phyloP scores from a whole-genome alignment of 495 filamentous ascomycete genomes.

The Neurospora tetrasperma region DNA sequence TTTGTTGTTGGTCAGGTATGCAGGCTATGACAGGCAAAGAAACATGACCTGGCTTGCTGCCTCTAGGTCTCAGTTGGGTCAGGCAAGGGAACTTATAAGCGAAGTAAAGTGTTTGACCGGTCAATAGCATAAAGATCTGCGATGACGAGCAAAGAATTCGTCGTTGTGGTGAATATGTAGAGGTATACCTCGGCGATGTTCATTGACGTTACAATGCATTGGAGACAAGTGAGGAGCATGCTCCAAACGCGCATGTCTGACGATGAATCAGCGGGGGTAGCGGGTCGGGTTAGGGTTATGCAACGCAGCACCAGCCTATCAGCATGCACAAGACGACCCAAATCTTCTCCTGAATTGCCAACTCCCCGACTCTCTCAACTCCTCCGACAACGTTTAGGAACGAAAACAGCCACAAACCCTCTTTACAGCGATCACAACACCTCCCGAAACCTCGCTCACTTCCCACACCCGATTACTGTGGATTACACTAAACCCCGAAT shows the following conservation, averaged over 20 bases:
- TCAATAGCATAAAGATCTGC: neutral
- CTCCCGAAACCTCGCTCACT: neutral
- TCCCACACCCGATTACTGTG: neutral
- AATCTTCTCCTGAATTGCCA: neutral
- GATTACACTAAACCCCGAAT: neutral
- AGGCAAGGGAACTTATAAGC: neutral
- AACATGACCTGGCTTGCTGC: too few relatives aligned
- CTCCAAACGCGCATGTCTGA: neutral
- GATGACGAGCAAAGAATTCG: neutral
- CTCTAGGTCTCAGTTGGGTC: neutral
- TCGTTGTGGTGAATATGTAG: neutral
- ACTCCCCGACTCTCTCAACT: neutral
- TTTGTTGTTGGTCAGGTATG: neutral
- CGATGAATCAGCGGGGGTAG: neutral
- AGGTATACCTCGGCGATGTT: neutral
- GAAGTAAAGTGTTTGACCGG: neutral
- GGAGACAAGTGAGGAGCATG: neutral
- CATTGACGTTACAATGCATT: neutral
- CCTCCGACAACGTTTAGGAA: neutral
- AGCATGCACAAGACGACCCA: neutral
- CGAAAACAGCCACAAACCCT: neutral
- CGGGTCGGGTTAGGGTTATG: neutral
- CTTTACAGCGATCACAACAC: neutral
- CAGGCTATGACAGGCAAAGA: too few relatives aligned
- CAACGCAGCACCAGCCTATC: neutral